Conservation (phyloP, 805 yeast species). For the Metschnikowia bowlesiae region DNA sequence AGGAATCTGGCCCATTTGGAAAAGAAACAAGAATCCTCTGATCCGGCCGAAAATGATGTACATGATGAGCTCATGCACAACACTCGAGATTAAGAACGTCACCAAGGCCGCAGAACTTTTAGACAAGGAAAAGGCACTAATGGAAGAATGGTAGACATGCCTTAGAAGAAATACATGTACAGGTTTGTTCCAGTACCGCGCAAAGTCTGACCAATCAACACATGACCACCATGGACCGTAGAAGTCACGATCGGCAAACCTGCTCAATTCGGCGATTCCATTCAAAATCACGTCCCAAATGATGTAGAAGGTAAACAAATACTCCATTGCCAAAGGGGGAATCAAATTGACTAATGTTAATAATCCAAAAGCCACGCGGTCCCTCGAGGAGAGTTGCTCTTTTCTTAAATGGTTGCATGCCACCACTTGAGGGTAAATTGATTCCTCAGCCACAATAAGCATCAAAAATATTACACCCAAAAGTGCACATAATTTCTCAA, state of each 20-base stretch:
- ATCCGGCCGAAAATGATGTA: constrained; percentile 73
- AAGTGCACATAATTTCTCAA: constrained; percentile 68
- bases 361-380: constrained; percentile 5
- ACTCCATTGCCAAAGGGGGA: constrained; percentile 74
- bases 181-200: constrained; percentile 92
- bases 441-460: constrained; percentile 73
- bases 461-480: constrained; percentile 83
- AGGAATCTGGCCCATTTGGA: constrained; percentile 90
- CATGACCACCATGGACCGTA: constrained; percentile 99
- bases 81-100: constrained; percentile 74
- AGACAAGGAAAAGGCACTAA: constrained; percentile 65
- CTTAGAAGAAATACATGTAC: constrained; percentile 85
- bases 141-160: constrained; percentile 91
- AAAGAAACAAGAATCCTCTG: constrained; percentile 71
- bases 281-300: constrained; percentile 96
- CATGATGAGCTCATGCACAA: constrained; percentile 92
- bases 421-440: constrained; percentile 68
- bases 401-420: constrained; percentile 51
- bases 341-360: constrained; percentile 61
- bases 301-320: constrained; percentile 74
- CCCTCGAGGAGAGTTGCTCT: not conserved
- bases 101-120: constrained; percentile 67
- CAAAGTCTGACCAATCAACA: constrained; percentile 87
- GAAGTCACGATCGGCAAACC: constrained; percentile 86
- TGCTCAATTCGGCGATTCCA: constrained; percentile 81